Evolutionary conservation across 169 alveolate genomes (phyloP).

Genomic region (Neospora caninum): DNA sequence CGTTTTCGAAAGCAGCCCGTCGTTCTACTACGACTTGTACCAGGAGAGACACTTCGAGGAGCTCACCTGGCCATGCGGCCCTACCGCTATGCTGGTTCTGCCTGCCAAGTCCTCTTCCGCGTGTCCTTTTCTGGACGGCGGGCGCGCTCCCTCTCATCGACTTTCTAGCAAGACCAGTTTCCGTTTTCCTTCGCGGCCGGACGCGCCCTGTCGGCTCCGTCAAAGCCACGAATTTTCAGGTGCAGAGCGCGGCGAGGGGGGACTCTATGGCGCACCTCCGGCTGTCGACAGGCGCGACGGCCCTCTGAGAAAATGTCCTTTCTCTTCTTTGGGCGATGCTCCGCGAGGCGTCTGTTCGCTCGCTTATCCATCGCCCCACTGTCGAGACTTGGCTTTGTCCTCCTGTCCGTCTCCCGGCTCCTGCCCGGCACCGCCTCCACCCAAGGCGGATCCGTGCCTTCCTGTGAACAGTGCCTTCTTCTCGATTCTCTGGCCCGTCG

Average conservation of each 20-base stretch:
- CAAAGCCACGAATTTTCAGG: no score
- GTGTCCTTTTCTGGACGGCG: neutral
- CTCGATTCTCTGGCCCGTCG: conserved; percentile 36
- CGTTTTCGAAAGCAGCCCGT: neutral
- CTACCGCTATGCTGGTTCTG: conserved; percentile 24
- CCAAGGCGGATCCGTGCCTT: neutral
- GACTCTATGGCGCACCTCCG: neutral
- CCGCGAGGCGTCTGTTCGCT: neutral
- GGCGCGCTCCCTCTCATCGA: neutral
- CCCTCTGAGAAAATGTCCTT: neutral
- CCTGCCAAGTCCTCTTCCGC: neutral
- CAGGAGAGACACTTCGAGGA: conserved; percentile 8
- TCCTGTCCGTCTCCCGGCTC: neutral
- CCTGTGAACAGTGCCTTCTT: neutral
- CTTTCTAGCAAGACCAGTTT: neutral
- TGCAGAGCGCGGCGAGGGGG: neutral
- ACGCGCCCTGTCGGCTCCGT: no score
- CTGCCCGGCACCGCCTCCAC: neutral
- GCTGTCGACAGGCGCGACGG: neutral
- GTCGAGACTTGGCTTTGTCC: neutral
- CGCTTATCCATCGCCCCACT: neutral
- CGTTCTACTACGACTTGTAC: conserved; percentile 8
- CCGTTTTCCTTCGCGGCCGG: neutral
- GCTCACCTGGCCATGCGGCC: conserved; percentile 32
- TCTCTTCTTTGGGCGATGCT: neutral